Percentiles rank a stretch among this genome's conserved stretches.
Evolutionary conservation across 148 eudicot species (phyloP).

Genomic region (Rhododendron mucronatum): DNA sequence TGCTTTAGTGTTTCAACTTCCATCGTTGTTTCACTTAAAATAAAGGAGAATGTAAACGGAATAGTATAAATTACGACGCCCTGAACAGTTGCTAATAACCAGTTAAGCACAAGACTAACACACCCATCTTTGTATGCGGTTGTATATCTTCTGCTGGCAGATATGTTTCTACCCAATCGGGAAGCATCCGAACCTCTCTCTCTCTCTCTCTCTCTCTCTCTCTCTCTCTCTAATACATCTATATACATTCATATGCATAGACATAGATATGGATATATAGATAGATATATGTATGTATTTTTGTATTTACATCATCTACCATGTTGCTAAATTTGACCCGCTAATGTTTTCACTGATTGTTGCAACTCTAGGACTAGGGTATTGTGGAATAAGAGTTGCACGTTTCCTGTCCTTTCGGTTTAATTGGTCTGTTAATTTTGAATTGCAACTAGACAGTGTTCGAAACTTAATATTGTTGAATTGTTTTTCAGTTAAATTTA

Average conservation of each 20-base stretch:
- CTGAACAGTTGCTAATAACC: not conserved
- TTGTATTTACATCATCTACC: not conserved
- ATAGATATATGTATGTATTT: not conserved
- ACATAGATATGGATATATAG: not conserved
- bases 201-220: too few species aligned
- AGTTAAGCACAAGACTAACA: not conserved
- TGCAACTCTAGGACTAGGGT: not conserved
- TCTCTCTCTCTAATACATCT: not conserved
- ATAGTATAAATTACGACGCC: not conserved
- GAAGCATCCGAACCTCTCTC: not conserved
- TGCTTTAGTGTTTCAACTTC: not conserved
- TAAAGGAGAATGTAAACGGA: not conserved
- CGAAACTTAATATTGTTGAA: not conserved
- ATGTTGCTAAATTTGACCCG: not conserved
- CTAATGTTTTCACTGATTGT: not conserved
- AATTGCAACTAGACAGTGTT: not conserved
- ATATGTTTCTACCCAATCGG: not conserved
- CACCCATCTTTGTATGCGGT: not conserved
- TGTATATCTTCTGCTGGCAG: not conserved
- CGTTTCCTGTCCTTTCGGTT: not conserved
- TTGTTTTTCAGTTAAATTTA: constrained; percentile 25
- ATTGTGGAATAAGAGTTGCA: not conserved
- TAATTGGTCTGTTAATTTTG: not conserved
- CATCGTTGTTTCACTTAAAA: not conserved
- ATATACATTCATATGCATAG: not conserved